Base-by-base conservation (phyloP, 208 protist species). In the Leptomonas pyrrhocoris region DNA sequence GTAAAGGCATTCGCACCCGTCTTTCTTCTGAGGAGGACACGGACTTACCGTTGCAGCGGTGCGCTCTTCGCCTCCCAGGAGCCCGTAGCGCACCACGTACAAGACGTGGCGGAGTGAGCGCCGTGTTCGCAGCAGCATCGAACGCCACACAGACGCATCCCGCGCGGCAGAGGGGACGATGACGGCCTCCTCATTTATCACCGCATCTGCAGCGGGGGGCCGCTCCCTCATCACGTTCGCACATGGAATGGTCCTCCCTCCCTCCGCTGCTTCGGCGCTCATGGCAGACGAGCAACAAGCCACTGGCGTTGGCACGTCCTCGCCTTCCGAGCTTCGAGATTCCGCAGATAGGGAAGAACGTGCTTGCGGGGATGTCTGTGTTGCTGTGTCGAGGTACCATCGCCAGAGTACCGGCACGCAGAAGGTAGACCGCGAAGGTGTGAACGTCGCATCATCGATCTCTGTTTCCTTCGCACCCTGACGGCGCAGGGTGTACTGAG, bases 51-150 rank as follows among this genome's bases (percentile, higher is more conserved):
- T n/a, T 15, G 19, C n/a, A 2, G 31, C n/a, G 2, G 49, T 28
- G 42, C 6, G 30, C 15, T 13, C 51, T 27, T 31, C n/a, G n/a
- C 30, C 19, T 7, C 36, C 46, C 19, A 46, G 27, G 13, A 77
- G 59, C 23, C 63, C 72, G 18, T 61, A 46, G 21, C 59, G 50
- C 34, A 71, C 50, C 36, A 77, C 72, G 36, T 71, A 45, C 62
- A 62, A 77, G 27, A 77, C 48, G 49, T 77, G 63, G 11, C 72
- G 72, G 25, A 77, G 57, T 2, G 71, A 65, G 12, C 71, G 71
- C 15, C 45, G 60, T 0, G 51, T 62, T 31, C 27, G 28, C 31
- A 64, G 18, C 34, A 76, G 42, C 31, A 23, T 40, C 15, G 19
- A 18, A 1, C 31, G 46, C 28, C 40, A 13, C 30, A 4, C 45